Conservation (phyloP, 352 stramenopile species). For the Pythium volutum region DNA sequence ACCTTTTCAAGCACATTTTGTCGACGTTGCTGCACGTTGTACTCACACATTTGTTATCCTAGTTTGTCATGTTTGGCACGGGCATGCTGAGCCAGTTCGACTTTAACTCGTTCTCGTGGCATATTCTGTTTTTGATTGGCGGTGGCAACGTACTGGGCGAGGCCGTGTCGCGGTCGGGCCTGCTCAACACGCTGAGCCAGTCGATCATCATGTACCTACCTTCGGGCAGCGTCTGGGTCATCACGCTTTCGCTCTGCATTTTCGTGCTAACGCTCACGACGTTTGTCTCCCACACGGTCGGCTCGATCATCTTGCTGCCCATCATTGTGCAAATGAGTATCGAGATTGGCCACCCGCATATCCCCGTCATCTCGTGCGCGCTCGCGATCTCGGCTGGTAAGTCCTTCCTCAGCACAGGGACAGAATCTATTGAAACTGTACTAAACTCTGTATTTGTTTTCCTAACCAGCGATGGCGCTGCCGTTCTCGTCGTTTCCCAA, state of each 20-base stretch:
- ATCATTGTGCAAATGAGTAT: constrained; percentile 91
- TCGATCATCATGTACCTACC: constrained; percentile 80
- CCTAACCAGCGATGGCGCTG: constrained; percentile 74
- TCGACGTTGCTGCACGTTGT: constrained; percentile 8
- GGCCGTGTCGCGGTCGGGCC: constrained; percentile 78
- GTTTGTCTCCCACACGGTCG: constrained; percentile 93
- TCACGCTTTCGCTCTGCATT: constrained; percentile 83
- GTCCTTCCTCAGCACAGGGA: neutral
- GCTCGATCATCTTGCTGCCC: constrained; percentile 89
- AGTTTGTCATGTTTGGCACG: constrained; percentile 87
- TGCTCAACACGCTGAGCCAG: constrained; percentile 80
- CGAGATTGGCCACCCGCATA: constrained; percentile 82
- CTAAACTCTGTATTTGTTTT: neutral
- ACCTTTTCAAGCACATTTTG: neutral
- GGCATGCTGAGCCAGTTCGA: constrained; percentile 91
- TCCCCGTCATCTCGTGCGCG: constrained; percentile 82
- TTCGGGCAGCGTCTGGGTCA: constrained; percentile 79
- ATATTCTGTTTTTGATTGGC: constrained; percentile 92
- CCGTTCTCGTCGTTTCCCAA: constrained; percentile 93
- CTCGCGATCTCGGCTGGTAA: constrained; percentile 86
- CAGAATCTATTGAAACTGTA: neutral
- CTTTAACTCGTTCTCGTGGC: constrained; percentile 94
- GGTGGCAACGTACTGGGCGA: constrained; percentile 90
- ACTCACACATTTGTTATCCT: neutral
- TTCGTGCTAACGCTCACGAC: constrained; percentile 88